Evolutionary conservation across 305 asterid genomes (phyloP).

Genomic region (Fraxinus xanthoxyloides): DNA sequence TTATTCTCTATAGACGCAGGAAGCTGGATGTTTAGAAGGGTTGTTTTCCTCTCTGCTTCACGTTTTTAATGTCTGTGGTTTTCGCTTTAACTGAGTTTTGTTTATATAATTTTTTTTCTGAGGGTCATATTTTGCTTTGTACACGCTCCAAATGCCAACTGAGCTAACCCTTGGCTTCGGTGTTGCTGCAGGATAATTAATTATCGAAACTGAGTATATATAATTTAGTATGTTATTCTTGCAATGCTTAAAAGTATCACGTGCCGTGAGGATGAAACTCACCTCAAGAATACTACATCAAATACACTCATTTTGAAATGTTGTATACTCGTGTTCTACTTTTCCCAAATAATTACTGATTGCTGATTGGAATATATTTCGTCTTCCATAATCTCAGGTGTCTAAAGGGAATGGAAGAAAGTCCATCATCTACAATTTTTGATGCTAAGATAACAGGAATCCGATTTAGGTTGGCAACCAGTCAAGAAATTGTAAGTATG

Average conservation of each 20-base stretch:
- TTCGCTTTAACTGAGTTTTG: background rate
- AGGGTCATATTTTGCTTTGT: background rate
- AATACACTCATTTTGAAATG: conserved; percentile 13
- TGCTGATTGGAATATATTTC: conserved; percentile 14
- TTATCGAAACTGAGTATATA: conserved; percentile 1
- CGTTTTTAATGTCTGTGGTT: background rate
- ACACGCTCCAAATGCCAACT: background rate
- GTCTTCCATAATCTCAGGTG: conserved; percentile 30
- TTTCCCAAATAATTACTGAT: conserved; percentile 1
- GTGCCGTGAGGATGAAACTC: background rate
- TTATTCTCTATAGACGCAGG: background rate
- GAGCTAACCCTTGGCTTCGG: background rate
- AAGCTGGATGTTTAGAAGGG: background rate
- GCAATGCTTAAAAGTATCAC: background rate
- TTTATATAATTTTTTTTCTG: background rate
- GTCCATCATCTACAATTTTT: conserved; percentile 32
- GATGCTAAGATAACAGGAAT: conserved; percentile 66
- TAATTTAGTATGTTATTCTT: background rate
- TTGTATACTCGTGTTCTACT: background rate
- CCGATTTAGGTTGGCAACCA: conserved; percentile 72
- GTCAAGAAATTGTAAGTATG: conserved; percentile 77
- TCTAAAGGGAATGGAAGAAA: conserved; percentile 58
- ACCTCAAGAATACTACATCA: background rate
- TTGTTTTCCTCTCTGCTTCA: background rate
- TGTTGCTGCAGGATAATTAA: background rate